Evolutionary conservation across 1,284 basidiomycete species (phyloP), one percentile per base, ranked within the genome.

Genomic region (Fomitopsis pinicola): DNA sequence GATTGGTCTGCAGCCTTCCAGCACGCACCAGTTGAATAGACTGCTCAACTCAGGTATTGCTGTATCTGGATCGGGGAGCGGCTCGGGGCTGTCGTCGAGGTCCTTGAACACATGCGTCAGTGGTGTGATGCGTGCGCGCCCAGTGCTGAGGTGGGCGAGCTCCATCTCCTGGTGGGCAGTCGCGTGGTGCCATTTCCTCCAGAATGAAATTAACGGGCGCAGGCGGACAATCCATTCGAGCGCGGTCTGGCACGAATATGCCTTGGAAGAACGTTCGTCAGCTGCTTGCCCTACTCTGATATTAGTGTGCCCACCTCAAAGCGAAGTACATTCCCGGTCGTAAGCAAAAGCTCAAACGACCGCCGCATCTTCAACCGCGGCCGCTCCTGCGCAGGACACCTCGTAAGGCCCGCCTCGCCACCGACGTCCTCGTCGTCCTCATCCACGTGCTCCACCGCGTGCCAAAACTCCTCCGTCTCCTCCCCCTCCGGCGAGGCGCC

Each of bases 161-260:
- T 92, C 85, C 88, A 95, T 94, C 73, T 94, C 89, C 62, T 88
- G 81, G 59, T 80, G 79, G 17, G 93, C 87, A 69, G 93, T 91
- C 46, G 79, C 77, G 40, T 81, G 80, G 67, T 92, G 87, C 42
- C 88, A 82, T 58, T 84, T 79, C 58, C 82, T 86, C 94, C 94
- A 95, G 71, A 92, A 95, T 10, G 77, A 72, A 40, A 89, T 75
- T 33, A 95, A 80, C 44, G 81, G 82, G 30, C 84, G 82, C 2
- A 95, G 80, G 57, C 84, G 82, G 58, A 83, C 80, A 55, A 94
- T 85, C 93, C 93, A 95, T 67, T 95, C 91, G 53, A 88, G 71
- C 2, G 89, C 89, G 46, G 86, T 77, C 38, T 76, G 75, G 58
- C 82, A 80, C 14, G 89, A 90, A 73, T 87, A 78, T 14, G 83